Conservation (phyloP, 345 rosid species). For the Citrus hindsii region DNA sequence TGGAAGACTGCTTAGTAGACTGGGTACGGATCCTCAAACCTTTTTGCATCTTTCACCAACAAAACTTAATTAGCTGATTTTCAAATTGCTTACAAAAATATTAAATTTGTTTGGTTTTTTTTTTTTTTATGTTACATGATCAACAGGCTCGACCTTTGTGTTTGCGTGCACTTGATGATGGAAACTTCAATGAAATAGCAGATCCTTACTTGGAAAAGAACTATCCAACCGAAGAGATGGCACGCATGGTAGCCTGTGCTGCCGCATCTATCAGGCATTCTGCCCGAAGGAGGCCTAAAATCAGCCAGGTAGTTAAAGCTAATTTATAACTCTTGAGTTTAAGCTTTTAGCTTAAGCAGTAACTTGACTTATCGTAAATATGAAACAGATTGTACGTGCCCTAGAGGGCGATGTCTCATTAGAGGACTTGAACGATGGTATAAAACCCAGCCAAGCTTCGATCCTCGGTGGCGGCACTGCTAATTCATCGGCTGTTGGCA, state of each 20-base stretch:
- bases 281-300: conserved; percentile 67
- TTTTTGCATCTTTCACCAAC: background rate
- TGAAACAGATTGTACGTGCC: conserved; percentile 63
- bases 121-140: background rate
- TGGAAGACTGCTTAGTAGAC: conserved; percentile 89
- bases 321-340: background rate
- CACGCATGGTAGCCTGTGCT: conserved; percentile 73
- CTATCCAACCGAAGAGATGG: conserved; percentile 59
- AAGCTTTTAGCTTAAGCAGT: background rate
- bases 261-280: conserved; percentile 71
- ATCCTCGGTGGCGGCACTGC: background rate
- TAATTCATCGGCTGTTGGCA: conserved; percentile 12
- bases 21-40: conserved; percentile 49
- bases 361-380: background rate
- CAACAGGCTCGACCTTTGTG: conserved; percentile 76
- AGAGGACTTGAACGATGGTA: conserved; percentile 56
- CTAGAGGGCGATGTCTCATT: conserved; percentile 59
- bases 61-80: background rate
- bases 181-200: conserved; percentile 48
- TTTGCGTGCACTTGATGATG: conserved; percentile 43
- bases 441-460: conserved; percentile 14
- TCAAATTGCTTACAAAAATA: background rate
- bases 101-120: background rate
- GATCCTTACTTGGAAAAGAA: conserved; percentile 63
- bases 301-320: conserved; percentile 64